Evolutionary conservation across 768 basidiomycete genomes (phyloP).

Genomic region (Trametes coccinea): DNA sequence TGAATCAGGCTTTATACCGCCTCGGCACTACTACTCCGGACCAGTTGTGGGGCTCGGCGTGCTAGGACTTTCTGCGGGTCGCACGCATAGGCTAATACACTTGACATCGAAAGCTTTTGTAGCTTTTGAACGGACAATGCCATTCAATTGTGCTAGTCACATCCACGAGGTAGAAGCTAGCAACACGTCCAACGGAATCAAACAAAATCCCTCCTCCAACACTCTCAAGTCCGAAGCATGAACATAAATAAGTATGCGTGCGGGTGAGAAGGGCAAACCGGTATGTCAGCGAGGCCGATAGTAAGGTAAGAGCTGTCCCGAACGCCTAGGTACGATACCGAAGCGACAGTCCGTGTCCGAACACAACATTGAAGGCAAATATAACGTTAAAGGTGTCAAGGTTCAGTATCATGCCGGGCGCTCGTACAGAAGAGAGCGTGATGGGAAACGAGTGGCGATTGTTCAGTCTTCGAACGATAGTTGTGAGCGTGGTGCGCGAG

Average conservation of each 20-base stretch:
- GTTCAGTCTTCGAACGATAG: constrained; percentile 8
- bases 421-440: constrained; percentile 18
- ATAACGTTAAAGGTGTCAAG: constrained; percentile 8
- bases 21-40: no score
- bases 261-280: constrained; percentile 4
- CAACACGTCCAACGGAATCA: constrained; percentile 13
- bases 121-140: background rate
- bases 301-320: constrained; percentile 11
- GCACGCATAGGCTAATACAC: no score
- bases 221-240: background rate
- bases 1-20: no score
- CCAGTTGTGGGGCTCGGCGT: no score
- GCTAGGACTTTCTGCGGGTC: no score
- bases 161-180: background rate
- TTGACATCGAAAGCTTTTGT: no score
- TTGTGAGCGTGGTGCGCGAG: background rate
- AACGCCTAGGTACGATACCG: constrained; percentile 12
- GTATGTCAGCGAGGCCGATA: constrained; percentile 8
- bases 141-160: background rate
- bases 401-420: background rate
- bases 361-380: background rate
- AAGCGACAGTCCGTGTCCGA: constrained; percentile 14
- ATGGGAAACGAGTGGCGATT: constrained; percentile 13
- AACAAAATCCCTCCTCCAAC: constrained; percentile 8
- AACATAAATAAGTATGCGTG: constrained; percentile 10